These are phyloP conservation scores for Solanum dulcamara DNA, from an alignment of 257 asterid species.

Conservation along the genomic window DNA sequence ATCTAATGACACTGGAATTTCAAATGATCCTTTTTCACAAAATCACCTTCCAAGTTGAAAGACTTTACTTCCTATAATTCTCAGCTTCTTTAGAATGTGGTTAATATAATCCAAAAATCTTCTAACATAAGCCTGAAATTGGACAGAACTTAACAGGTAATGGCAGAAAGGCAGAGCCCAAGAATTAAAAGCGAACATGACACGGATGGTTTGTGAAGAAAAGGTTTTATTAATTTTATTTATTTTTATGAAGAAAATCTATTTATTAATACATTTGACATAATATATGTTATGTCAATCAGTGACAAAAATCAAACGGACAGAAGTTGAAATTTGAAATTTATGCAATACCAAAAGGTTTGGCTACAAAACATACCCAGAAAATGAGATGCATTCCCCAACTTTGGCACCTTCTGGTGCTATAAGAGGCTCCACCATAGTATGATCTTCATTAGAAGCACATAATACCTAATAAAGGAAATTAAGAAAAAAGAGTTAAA, in stretches of 20 bases:
- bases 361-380: conserved; percentile 40
- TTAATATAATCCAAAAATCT: background rate
- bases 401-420: conserved; percentile 79
- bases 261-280: background rate
- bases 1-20: background rate
- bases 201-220: background rate
- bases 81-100: background rate
- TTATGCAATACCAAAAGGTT: background rate
- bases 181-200: background rate
- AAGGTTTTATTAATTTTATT: background rate
- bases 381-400: conserved; percentile 67
- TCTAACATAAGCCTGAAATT: background rate
- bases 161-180: background rate
- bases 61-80: background rate
- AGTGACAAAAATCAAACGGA: background rate
- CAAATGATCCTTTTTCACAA: background rate
- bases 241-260: background rate
- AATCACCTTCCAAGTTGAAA: background rate
- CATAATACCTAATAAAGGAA: conserved; percentile 58
- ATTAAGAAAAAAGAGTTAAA: background rate
- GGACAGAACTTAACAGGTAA: background rate
- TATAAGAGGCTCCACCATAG: conserved; percentile 67
- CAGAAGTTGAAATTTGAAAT: background rate
- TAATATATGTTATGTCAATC: background rate
- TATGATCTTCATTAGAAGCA: conserved; percentile 80